Percentiles rank a stretch among this genome's conserved stretches.
phyloP scores from a whole-genome alignment of 768 basidiomycete genomes.

The Dictyophora rubrovolvata region DNA sequence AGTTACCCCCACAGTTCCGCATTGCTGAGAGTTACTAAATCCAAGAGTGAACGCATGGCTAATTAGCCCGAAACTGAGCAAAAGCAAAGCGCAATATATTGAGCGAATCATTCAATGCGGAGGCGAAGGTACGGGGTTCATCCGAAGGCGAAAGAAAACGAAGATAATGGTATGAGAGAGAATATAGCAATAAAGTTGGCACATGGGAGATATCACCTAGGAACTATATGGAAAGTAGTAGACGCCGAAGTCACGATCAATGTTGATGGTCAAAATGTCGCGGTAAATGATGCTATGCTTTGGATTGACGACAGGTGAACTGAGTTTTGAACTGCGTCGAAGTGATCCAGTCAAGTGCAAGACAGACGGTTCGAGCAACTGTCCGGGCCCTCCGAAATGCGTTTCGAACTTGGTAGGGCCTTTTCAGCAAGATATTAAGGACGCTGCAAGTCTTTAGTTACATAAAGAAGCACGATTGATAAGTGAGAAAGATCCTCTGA shows the following conservation, averaged over 20 bases:
- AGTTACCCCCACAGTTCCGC: constrained; percentile 1
- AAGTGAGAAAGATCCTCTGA: too few relatives aligned
- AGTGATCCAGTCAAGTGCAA: too few relatives aligned
- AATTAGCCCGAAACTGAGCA: background rate
- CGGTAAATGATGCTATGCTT: too few relatives aligned
- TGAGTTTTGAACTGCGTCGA: too few relatives aligned
- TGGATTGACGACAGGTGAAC: too few relatives aligned
- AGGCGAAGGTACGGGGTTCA: background rate
- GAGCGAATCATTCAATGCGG: background rate
- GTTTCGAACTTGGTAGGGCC: too few relatives aligned
- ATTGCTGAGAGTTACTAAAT: constrained; percentile 4
- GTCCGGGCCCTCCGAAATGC: too few relatives aligned
- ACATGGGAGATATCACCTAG: background rate
- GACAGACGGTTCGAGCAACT: too few relatives aligned
- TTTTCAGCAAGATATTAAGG: too few relatives aligned
- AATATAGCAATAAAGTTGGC: background rate
- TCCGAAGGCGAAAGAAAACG: background rate
- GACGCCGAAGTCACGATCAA: background rate
- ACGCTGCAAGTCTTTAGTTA: too few relatives aligned
- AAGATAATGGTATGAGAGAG: background rate
- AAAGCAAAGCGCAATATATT: background rate
- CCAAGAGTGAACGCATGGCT: background rate
- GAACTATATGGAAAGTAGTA: too few relatives aligned
- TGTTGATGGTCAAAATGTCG: background rate
- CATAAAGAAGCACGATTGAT: too few relatives aligned